A percentile compares a stretch with the other conserved stretches of the same genome.
These are phyloP conservation scores for Hymenoscyphus repandus DNA, from an alignment of 2,329 filamentous ascomycete species.

Conservation along the genomic window DNA sequence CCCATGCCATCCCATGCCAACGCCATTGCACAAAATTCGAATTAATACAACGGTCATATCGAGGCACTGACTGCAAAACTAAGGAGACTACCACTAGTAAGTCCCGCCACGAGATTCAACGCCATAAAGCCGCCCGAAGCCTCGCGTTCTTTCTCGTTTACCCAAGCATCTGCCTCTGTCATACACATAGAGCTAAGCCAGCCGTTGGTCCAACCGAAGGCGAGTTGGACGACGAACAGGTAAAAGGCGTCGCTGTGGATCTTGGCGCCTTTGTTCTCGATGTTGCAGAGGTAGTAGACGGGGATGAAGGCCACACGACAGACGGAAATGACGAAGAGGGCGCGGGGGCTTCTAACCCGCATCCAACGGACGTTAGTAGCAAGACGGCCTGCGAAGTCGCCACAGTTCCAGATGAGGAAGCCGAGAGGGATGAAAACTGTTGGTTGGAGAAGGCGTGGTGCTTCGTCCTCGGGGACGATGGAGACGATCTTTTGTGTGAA, in stretches of 20 bases:
- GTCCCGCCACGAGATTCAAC: conserved; percentile 76
- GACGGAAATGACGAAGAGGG: conserved; percentile 63
- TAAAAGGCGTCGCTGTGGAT: conserved; percentile 85
- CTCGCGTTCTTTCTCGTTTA: conserved; percentile 76
- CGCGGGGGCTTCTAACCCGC: too few relatives aligned
- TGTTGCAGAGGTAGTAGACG: conserved; percentile 85
- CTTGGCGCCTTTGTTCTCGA: conserved; percentile 67
- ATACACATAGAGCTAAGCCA: conserved; percentile 84
- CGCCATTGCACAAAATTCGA: too few relatives aligned
- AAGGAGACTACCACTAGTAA: conserved; percentile 79
- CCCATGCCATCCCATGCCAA: too few relatives aligned
- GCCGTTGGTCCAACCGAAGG: conserved; percentile 82
- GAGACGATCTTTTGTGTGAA: conserved; percentile 69
- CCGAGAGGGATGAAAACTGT: conserved; percentile 81
- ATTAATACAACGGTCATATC: too few relatives aligned
- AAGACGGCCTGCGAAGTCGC: conserved; percentile 75
- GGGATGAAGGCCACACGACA: conserved; percentile 69
- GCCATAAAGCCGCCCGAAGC: conserved; percentile 94
- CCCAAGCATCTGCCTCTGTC: conserved; percentile 82
- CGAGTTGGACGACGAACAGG: conserved; percentile 71
- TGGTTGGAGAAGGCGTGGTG: conserved; percentile 59
- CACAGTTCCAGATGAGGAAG: conserved; percentile 90
- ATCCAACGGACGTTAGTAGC: conserved; percentile 44
- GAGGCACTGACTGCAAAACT: conserved; percentile 66
- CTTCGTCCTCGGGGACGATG: conserved; percentile 35